Evolutionary conservation across 441 rosid species (phyloP).

Genomic region (Pelargonium myrrhifolium): DNA sequence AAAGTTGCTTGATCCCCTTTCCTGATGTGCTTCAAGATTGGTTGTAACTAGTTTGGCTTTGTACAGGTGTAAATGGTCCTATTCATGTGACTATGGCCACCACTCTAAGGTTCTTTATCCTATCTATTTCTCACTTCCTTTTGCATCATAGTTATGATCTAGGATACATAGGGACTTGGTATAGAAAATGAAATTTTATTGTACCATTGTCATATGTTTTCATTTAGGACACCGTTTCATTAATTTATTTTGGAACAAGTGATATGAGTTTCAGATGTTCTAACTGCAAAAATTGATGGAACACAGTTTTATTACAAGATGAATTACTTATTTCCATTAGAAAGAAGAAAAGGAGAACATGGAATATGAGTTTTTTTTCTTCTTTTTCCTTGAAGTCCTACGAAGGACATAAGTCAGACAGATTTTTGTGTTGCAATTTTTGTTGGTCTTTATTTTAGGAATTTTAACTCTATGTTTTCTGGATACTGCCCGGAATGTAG

Average conservation of each 20-base stretch:
- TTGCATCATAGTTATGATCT: neutral
- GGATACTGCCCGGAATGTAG: neutral
- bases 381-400: neutral
- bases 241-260: no score
- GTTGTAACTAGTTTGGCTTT: neutral
- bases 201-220: no score
- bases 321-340: neutral
- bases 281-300: neutral
- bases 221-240: no score
- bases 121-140: neutral
- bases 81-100: constrained; percentile 5
- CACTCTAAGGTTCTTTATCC: constrained; percentile 1
- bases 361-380: neutral
- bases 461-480: no score
- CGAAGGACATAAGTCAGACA: neutral
- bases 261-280: neutral
- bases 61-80: constrained; percentile 6
- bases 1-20: neutral
- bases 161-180: neutral
- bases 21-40: neutral
- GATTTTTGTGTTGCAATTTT: no score
- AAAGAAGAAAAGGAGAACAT: neutral
- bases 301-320: neutral
- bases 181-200: neutral
- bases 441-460: no score